Percentiles rank a stretch among this genome's conserved stretches.
phyloP scores from a whole-genome alignment of 23 red algal species.

The Gracilaria caudata region DNA sequence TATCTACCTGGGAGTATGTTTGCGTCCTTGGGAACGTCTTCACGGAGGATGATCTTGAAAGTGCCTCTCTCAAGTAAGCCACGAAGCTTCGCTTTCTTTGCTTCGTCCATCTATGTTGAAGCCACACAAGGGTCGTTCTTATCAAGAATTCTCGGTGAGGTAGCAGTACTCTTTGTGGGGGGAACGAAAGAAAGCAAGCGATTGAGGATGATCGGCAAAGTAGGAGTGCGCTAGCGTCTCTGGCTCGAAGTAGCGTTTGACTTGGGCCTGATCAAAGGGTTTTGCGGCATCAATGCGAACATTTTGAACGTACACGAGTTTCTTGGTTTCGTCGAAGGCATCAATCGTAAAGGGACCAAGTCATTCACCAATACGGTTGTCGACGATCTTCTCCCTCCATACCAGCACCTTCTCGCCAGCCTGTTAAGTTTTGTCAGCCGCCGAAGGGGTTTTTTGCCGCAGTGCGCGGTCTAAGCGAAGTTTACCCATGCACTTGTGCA shows the following conservation, averaged over 20 bases:
- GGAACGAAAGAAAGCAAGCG: neutral
- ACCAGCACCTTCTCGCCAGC: slow-evolving; percentile 13
- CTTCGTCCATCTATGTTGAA: slow-evolving; percentile 10
- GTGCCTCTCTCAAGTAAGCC: slow-evolving; percentile 15
- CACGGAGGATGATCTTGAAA: slow-evolving; percentile 29
- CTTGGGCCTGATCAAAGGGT: slow-evolving; percentile 25
- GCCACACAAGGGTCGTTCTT: neutral
- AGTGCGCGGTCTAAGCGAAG: slow-evolving; percentile 6
- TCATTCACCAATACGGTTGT: slow-evolving; percentile 43
- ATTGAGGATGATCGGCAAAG: neutral
- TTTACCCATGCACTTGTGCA: neutral
- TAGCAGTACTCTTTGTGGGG: neutral
- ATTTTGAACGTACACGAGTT: slow-evolving; percentile 33
- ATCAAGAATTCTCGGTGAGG: slow-evolving; percentile 4
- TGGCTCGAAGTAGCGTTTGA: slow-evolving; percentile 3
- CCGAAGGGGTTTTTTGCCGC: neutral
- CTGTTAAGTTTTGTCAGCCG: neutral
- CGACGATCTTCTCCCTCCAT: slow-evolving; percentile 29
- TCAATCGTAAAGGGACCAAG: neutral
- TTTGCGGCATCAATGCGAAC: neutral
- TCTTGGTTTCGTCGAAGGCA: slow-evolving; percentile 16
- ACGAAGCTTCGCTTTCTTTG: slow-evolving; percentile 4
- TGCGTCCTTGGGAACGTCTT: slow-evolving; percentile 31
- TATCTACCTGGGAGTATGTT: slow-evolving; percentile 53
- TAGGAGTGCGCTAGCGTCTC: neutral